Conservation (phyloP, 1,139 yeast species). For the Taphrina deformans region DNA sequence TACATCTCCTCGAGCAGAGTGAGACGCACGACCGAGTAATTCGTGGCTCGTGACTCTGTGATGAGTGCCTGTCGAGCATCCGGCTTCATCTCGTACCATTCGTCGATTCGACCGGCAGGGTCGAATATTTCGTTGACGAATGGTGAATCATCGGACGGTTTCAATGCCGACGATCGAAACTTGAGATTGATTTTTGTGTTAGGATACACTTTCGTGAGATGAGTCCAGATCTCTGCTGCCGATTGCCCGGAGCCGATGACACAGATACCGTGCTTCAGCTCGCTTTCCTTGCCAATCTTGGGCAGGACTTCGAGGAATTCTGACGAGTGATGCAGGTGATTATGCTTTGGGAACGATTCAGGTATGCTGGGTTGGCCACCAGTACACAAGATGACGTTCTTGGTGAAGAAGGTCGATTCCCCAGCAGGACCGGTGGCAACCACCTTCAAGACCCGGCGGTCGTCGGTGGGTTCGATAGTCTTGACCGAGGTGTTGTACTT, state of each 20-base stretch:
- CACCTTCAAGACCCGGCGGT: constrained; percentile 7
- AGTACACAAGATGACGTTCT: constrained; percentile 38
- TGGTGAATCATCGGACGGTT: constrained; percentile 42
- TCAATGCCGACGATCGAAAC: constrained; percentile 39
- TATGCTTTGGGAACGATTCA: constrained; percentile 11
- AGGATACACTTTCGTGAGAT: constrained; percentile 36
- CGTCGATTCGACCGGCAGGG: constrained; percentile 39
- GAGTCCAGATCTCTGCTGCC: constrained; percentile 40
- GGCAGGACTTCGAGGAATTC: constrained; percentile 31
- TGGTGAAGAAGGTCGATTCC: constrained; percentile 27
- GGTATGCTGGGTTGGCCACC: constrained; percentile 39
- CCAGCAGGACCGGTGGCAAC: constrained; percentile 8
- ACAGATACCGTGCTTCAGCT: constrained; percentile 35
- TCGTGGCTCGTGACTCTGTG: constrained; percentile 37
- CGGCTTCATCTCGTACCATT: constrained; percentile 36
- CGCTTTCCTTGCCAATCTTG: neutral
- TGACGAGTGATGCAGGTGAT: constrained; percentile 33
- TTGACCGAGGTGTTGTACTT: constrained; percentile 37
- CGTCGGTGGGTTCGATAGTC: constrained; percentile 30
- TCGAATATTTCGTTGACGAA: constrained; percentile 42
- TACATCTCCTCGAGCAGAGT: constrained; percentile 40
- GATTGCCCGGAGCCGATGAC: constrained; percentile 42
- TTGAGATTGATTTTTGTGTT: constrained; percentile 37
- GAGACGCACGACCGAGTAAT: constrained; percentile 41
- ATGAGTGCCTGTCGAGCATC: constrained; percentile 34